Evolutionary conservation across 202 grass and related monocot genomes (phyloP), one percentile per base, ranked within the genome.

Genomic region (Zoysia matrella): DNA sequence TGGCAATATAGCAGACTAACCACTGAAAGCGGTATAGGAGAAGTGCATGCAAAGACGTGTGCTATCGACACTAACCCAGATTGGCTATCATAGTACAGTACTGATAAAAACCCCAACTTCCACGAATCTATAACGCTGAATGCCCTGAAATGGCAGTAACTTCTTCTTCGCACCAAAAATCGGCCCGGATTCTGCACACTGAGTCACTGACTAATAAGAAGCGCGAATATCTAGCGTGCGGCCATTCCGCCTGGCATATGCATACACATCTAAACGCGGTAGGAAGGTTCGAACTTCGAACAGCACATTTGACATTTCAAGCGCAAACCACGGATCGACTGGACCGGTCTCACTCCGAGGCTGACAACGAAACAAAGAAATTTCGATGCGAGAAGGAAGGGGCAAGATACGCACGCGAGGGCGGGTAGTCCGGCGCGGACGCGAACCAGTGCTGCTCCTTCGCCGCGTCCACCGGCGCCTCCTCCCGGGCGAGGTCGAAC

Each of bases 361-460:
- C 60, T 7, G n/a, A 79, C 81, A 39, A 47, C 13, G 70, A 52
- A 49, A 41, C 0, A 4, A 6, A 6, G 22, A 67, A 73, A 72
- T 8, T 12, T 22, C 1, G 52, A 78, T 47, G 11, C 18, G 56
- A n/a, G 14, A 4, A 10, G 4, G 8, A 4, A 9, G 4, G 60
- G 3, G 60, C 10, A 1, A 18, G 52, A 48, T 10, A 86, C 93
- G 72, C 86, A 99, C 96, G 96, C 13, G 91, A 99, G 87, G 89
- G 43, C 22, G 22, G 22, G 22, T 22, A 22, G 22, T 22, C 22
- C 22, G 22, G 22, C 22, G 22, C 22, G 22, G 87, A 54, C 18
- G 85, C 71, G 67, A 99, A 96, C 96, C 96, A 99, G 52, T 54
- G 78, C 87, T 99, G 89, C 18, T 89, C 89, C 4, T 57, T 80